Base-by-base conservation (phyloP, 1,284 basidiomycete genomes). In the Apiotrichum montevideense region DNA sequence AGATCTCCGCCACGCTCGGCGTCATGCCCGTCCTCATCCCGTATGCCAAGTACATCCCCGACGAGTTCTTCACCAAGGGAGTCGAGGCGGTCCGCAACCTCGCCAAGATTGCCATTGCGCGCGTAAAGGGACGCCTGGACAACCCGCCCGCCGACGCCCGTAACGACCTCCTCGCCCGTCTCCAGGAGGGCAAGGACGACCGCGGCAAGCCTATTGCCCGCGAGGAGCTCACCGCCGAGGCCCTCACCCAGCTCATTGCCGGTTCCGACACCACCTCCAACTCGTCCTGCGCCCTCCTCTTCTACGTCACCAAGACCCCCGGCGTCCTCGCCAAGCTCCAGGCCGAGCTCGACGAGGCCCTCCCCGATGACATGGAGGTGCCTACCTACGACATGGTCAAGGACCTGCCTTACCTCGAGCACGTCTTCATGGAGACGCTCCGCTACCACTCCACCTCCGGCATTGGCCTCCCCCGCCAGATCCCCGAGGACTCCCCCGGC, bases 1-100 rank as follows among this genome's bases (percentile, higher is more conserved):
- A 93, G 71, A 93, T 82, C 73, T 87, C 87, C 3, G 88, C 88
- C 47, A 85, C 89, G 0, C 84, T 93, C 79, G 92, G 91, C 41
- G 83, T 85, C 10, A 79, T 93, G 15, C 88, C 90, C 0, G 79
- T 21, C 32, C 40, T 59, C 58, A 63, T 88, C 41, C 88, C 88
- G 0, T 76, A 81, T 63, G 83, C 83, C 45, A 81, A 82, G 63
- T 79, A 81, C 49, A 69, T 86, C 52, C 89, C 89, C 3, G 61
- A 62, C 57, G 47, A 48, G 8, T 91, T 90, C 88, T 93, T 85
- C 77, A 78, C 80, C 35, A 80, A 82, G 55, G 87, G 91, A 29
- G 78, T 81, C 46, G 77, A 81, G 61, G 85, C 87, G 29, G 88
- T 90, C 37, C 77, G 85, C 72, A 82, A 85, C 48, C 80, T 94